Percentiles rank a stretch among this genome's conserved stretches.
Conservation (phyloP, 2,329 filamentous ascomycete species). For the Xylogone sp. region DNA sequence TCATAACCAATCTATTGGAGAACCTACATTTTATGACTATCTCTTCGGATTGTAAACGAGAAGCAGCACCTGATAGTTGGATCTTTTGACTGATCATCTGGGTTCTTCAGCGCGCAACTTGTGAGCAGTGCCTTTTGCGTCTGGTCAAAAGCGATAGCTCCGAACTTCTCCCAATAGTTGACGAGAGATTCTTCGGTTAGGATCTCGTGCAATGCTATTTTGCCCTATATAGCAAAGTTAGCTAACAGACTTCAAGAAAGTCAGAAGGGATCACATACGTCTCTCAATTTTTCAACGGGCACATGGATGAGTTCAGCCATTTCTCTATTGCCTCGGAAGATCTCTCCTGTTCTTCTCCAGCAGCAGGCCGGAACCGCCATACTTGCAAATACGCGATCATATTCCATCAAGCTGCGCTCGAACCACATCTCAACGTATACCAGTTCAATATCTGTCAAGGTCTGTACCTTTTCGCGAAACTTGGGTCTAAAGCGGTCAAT, state of each 20-base stretch:
- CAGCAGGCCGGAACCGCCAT: conserved; percentile 99
- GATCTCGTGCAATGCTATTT: conserved; percentile 92
- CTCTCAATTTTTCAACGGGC: conserved; percentile 83
- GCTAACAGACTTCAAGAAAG: conserved; percentile 3
- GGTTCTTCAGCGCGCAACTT: conserved; percentile 85
- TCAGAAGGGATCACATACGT: conserved; percentile 68
- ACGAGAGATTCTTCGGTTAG: conserved; percentile 92
- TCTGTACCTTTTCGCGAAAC: conserved; percentile 92
- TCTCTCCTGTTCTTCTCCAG: conserved; percentile 95
- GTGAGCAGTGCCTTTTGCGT: conserved; percentile 93
- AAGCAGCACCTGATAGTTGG: conserved; percentile 90
- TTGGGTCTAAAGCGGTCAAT: conserved; percentile 92
- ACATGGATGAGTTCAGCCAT: conserved; percentile 97
- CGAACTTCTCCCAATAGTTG: conserved; percentile 98
- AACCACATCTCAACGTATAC: conserved; percentile 99
- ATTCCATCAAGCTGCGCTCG: conserved; percentile 92
- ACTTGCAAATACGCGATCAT: conserved; percentile 95
- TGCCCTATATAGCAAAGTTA: conserved; percentile 57
- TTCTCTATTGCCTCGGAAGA: conserved; percentile 95
- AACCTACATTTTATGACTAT: conserved; percentile 92
- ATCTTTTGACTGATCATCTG: conserved; percentile 62
- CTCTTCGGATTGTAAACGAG: conserved; percentile 92
- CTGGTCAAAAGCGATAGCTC: conserved; percentile 92
- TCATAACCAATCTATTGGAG: neutral
- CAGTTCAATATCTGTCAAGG: conserved; percentile 87